Evolutionary conservation across 805 yeast genomes (phyloP).

Genomic region (Ogataea methanolica): DNA sequence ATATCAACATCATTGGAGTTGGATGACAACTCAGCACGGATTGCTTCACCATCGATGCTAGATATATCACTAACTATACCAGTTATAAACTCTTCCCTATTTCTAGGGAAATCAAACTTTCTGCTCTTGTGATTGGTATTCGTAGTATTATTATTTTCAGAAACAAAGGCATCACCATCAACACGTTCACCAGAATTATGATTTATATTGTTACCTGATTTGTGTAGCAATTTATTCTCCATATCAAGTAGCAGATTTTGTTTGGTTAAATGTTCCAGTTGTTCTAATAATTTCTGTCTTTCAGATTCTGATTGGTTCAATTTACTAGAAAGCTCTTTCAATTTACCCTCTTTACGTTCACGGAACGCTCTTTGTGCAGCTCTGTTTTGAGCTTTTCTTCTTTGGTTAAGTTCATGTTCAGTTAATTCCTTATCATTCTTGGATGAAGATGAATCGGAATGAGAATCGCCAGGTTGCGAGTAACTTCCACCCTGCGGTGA

Average conservation of each 20-base stretch:
- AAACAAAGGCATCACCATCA: neutral
- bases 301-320: conserved; percentile 51
- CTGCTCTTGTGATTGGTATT: neutral
- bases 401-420: conserved; percentile 42
- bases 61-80: conserved; percentile 20
- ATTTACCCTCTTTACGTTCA: conserved; percentile 69
- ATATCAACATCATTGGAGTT: neutral
- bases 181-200: neutral
- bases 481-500: neutral
- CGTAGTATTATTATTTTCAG: neutral
- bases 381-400: conserved; percentile 73
- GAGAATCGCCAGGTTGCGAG: conserved; percentile 1
- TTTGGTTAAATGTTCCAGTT: conserved; percentile 40
- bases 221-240: conserved; percentile 55
- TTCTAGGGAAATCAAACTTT: conserved; percentile 21
- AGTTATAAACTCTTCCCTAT: conserved; percentile 23
- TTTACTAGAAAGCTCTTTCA: conserved; percentile 62
- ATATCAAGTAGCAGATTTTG: conserved; percentile 53
- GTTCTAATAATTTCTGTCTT: conserved; percentile 34
- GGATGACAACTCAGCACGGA: neutral
- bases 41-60: conserved; percentile 10
- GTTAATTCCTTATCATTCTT: conserved; percentile 6
- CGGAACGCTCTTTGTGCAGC: conserved; percentile 88
- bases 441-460: conserved; percentile 3
- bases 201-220: conserved; percentile 12